phyloP scores from a whole-genome alignment of 495 filamentous ascomycete species.

The Podospora didyma region DNA sequence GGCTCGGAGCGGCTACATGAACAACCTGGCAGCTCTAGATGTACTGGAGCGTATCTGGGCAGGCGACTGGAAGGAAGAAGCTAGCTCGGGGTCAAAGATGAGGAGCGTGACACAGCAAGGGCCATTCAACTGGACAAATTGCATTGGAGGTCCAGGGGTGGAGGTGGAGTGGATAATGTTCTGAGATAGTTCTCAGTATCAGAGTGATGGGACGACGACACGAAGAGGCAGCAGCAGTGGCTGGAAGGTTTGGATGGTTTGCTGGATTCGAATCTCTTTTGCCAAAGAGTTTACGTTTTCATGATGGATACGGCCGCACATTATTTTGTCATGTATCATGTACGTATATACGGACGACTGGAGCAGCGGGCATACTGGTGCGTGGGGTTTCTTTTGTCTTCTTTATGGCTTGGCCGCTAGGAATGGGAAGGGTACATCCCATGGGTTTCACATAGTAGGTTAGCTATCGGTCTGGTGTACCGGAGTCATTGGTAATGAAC shows the following conservation, averaged over 20 bases:
- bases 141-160: conserved; percentile 61
- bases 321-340: conserved; percentile 10
- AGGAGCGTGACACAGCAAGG: conserved; percentile 31
- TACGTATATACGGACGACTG: conserved; percentile 8
- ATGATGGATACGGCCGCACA: neutral
- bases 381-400: neutral
- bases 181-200: conserved; percentile 36
- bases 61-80: conserved; percentile 43
- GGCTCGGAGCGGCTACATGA: conserved; percentile 83
- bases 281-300: neutral
- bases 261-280: conserved; percentile 1
- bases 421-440: neutral
- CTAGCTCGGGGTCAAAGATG: conserved; percentile 23
- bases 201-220: neutral
- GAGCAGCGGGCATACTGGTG: neutral
- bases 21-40: conserved; percentile 82
- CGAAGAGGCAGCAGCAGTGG: too few relatives aligned
- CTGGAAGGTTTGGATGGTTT: neutral
- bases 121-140: conserved; percentile 71
- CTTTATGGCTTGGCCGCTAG: neutral
- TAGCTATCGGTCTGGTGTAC: neutral
- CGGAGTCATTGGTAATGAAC: neutral
- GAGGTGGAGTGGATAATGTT: conserved; percentile 89
- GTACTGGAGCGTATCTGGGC: conserved; percentile 83
- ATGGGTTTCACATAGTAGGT: neutral